Evolutionary conservation across 1,284 basidiomycete species (phyloP).

Genomic region (Boletus sp.): DNA sequence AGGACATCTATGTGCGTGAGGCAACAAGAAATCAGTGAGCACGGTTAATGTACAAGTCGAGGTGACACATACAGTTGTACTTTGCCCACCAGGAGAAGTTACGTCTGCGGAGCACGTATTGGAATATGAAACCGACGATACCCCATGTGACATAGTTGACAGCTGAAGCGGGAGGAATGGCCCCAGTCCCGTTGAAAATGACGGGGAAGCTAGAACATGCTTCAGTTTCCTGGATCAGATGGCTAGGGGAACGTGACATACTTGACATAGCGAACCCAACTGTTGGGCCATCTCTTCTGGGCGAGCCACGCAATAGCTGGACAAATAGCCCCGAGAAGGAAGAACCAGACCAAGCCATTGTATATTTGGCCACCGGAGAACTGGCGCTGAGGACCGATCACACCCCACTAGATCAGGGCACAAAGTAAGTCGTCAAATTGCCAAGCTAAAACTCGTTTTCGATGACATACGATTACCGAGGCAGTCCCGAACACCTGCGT

Average conservation of each 20-base stretch:
- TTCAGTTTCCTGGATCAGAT: neutral
- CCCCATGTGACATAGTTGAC: slow-evolving; percentile 48
- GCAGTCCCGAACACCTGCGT: slow-evolving; percentile 39
- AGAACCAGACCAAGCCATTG: slow-evolving; percentile 45
- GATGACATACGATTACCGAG: slow-evolving; percentile 32
- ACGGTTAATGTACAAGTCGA: neutral
- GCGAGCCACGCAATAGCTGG: slow-evolving; percentile 41
- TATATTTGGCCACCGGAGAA: slow-evolving; percentile 30
- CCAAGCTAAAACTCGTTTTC: neutral
- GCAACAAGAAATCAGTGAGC: neutral
- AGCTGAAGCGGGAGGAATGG: slow-evolving; percentile 49
- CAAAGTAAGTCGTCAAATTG: neutral
- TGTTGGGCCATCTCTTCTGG: slow-evolving; percentile 42
- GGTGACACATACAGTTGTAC: slow-evolving; percentile 41
- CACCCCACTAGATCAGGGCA: slow-evolving; percentile 32
- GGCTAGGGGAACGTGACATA: slow-evolving; percentile 15
- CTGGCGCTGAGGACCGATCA: slow-evolving; percentile 39
- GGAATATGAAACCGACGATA: slow-evolving; percentile 52
- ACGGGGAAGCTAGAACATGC: slow-evolving; percentile 40
- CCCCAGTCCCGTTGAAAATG: slow-evolving; percentile 48
- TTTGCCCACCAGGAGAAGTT: slow-evolving; percentile 54
- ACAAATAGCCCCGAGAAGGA: slow-evolving; percentile 49
- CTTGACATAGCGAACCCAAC: slow-evolving; percentile 46
- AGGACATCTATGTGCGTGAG: slow-evolving; percentile 36
- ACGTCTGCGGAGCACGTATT: slow-evolving; percentile 49